Evolutionary conservation across 495 filamentous ascomycete species (phyloP).

Genomic region (Articulospora tetracladia): DNA sequence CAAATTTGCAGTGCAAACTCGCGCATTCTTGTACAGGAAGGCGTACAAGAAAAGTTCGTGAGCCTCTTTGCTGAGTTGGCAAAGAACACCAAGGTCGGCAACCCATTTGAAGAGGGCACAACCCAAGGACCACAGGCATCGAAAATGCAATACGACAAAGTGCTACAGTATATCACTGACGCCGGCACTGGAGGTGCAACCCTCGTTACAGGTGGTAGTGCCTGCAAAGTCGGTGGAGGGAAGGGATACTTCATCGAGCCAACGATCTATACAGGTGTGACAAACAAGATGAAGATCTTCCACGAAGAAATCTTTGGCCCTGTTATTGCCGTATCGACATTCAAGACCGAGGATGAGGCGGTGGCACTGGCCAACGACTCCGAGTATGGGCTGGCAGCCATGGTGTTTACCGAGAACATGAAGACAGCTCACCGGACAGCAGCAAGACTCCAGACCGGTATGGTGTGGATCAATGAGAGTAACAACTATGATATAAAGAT

Average conservation of each 20-base stretch:
- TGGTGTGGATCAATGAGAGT: constrained; percentile 76
- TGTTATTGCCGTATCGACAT: constrained; percentile 44
- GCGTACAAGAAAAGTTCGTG: neutral
- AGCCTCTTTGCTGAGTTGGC: neutral
- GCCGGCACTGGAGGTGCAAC: neutral
- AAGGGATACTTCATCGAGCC: constrained; percentile 7
- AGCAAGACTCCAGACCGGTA: constrained; percentile 70
- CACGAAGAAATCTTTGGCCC: constrained; percentile 53
- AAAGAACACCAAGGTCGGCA: neutral
- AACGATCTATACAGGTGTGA: neutral
- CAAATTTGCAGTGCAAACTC: constrained; percentile 3
- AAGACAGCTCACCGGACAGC: constrained; percentile 70
- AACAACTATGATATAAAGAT: neutral
- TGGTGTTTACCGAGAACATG: constrained; percentile 78
- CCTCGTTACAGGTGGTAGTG: neutral
- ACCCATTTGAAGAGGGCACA: neutral
- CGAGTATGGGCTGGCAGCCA: constrained; percentile 71
- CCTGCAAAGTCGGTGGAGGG: neutral
- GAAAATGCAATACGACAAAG: constrained; percentile 3
- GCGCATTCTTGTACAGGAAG: constrained; percentile 1
- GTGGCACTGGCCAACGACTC: constrained; percentile 75
- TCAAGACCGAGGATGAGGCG: constrained; percentile 62
- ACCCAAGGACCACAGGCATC: neutral
- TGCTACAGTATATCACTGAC: neutral
- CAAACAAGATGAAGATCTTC: constrained; percentile 2